Conservation (phyloP, 1,139 yeast genomes). For the Meyerozyma athensensis region DNA sequence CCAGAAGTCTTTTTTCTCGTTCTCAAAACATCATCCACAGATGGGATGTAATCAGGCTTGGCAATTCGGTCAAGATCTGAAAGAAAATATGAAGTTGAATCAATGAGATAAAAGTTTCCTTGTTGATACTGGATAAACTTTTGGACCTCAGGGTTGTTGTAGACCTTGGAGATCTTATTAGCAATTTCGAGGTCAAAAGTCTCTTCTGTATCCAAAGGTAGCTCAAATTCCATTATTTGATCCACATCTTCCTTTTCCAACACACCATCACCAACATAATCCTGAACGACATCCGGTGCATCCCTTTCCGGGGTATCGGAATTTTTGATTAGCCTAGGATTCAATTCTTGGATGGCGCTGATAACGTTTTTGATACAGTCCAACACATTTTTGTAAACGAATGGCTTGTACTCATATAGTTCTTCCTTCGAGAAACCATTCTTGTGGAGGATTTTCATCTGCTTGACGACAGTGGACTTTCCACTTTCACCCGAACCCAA, state of each 20-base stretch:
- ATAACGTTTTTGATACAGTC: conserved; percentile 63
- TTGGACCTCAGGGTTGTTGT: conserved; percentile 54
- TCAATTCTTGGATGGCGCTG: conserved; percentile 49
- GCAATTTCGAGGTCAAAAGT: conserved; percentile 44
- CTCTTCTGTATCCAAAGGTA: conserved; percentile 44
- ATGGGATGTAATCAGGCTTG: conserved; percentile 60
- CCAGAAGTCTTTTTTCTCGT: conserved; percentile 94
- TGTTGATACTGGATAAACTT: conserved; percentile 55
- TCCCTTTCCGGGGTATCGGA: conserved; percentile 11
- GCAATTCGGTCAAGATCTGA: conserved; percentile 63
- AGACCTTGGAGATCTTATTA: conserved; percentile 41
- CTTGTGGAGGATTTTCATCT: conserved; percentile 68
- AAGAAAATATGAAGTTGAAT: conserved; percentile 80
- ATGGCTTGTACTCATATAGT: conserved; percentile 59
- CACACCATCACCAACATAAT: conserved; percentile 17
- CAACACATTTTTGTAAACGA: conserved; percentile 61
- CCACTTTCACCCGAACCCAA: conserved; percentile 82
- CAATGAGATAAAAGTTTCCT: conserved; percentile 78
- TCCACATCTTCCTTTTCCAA: conserved; percentile 41
- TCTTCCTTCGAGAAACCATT: conserved; percentile 65
- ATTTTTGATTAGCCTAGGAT: conserved; percentile 42
- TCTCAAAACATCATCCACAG: conserved; percentile 71
- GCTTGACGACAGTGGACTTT: conserved; percentile 71
- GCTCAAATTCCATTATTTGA: conserved; percentile 43
- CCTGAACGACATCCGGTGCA: conserved; percentile 6